Base-by-base conservation (phyloP, 75 land plant genomes). In the Sequoiadendron giganteum region DNA sequence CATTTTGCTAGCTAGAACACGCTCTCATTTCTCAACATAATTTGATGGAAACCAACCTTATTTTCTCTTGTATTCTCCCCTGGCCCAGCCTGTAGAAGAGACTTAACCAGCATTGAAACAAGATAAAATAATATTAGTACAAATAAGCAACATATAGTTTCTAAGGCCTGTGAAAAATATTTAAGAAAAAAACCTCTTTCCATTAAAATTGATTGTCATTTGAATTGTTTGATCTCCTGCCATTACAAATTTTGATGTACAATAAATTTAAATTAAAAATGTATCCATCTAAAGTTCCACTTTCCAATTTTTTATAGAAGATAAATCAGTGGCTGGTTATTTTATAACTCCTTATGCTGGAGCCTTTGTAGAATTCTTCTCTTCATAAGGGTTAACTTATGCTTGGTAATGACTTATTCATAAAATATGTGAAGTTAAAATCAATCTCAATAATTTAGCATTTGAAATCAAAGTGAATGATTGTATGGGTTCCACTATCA, bases 21-120 rank as follows among this genome's bases (percentile, higher is more conserved):
- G 97, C 6, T 97, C 98, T 54, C 97, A 90, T 88, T 90, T 93
- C 87, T 97, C 98, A 42, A 97, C 90, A 84, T 93, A 95, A 76
- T 89, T 92, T 87, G 90, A 93, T 39, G 98, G 98, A 88, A 97
- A 97, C 98, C 98, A 97, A 52, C 98, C 98, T 21, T 95, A 96
- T 87, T 88, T 96, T 1, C 97, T 97, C 75, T 92, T 96, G 93
- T 95, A 95, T 55, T 97, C 97, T 28, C 98, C 98, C 89, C 96
- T 97, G 3, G 98, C 96, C 98, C 98, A 96, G 13, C 98, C 97
- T 87, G 93, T 92, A 54, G 92, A 89, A 65, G 97, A 92, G 4
- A 96, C 95, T 97, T 95, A 55, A 54, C 52, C 65, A 85, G n/a
- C 36, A 82, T 54, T 85, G 65, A 40, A 85, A 85, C n/a, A 55